Evolutionary conservation across 2,329 filamentous ascomycete species (phyloP).

Genomic region (Exserohilum rostratum): DNA sequence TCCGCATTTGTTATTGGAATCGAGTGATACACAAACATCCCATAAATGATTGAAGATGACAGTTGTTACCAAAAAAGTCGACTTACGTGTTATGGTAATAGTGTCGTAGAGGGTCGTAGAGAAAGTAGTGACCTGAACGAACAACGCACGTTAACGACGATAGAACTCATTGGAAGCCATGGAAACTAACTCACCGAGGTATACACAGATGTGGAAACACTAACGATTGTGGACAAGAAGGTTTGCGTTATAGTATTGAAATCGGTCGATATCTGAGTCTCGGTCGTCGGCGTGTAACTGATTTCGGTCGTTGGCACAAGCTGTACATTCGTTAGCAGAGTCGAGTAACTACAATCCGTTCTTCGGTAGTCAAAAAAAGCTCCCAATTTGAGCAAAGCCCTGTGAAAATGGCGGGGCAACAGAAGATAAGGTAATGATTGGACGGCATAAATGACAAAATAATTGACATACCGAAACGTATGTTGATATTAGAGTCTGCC

Average conservation of each 20-base stretch:
- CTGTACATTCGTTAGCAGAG: not conserved
- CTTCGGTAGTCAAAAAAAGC: not conserved
- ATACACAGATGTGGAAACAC: slow-evolving; percentile 28
- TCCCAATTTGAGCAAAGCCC: not conserved
- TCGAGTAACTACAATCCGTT: not conserved
- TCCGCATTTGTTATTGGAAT: not conserved
- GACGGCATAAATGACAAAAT: not conserved
- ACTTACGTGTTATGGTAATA: slow-evolving; percentile 10
- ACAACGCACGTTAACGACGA: not conserved
- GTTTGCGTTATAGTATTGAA: slow-evolving; percentile 16
- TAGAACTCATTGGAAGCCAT: not conserved
- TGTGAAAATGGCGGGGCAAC: not conserved
- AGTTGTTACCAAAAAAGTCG: not conserved
- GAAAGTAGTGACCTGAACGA: slow-evolving; percentile 7
- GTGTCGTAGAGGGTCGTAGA: slow-evolving; percentile 6
- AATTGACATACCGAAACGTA: slow-evolving; percentile 20
- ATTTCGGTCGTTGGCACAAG: slow-evolving; percentile 25
- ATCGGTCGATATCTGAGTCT: slow-evolving; percentile 15
- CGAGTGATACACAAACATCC: not conserved
- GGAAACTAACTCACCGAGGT: slow-evolving; percentile 9
- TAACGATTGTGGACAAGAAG: slow-evolving; percentile 20
- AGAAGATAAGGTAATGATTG: not conserved
- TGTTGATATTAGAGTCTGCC: slow-evolving; percentile 23
- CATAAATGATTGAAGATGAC: not conserved
- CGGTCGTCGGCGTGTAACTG: slow-evolving; percentile 17